phyloP scores from a whole-genome alignment of 2,329 filamentous ascomycete genomes.

The Eutypella sp. region DNA sequence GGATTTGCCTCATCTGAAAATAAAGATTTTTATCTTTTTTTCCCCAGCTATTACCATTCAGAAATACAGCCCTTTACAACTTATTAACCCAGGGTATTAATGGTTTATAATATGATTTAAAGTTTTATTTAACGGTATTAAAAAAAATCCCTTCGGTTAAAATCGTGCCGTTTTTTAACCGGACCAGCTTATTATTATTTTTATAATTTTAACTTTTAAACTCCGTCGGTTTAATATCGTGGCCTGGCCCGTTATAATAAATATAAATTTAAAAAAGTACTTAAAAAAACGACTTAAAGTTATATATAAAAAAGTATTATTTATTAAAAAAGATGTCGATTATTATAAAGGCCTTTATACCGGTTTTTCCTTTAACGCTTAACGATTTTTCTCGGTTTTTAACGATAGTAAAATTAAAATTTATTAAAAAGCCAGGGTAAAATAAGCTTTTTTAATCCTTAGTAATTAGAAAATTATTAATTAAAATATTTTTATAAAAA shows the following conservation, averaged over 20 bases:
- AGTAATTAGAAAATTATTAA: slow-evolving; percentile 34
- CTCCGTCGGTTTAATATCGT: slow-evolving; percentile 3
- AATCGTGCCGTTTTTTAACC: not conserved
- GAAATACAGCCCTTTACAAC: not conserved
- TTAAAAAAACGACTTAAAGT: slow-evolving; percentile 39
- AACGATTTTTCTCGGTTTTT: slow-evolving; percentile 22
- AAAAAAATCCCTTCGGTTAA: not conserved
- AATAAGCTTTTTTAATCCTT: slow-evolving; percentile 28
- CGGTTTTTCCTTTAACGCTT: slow-evolving; percentile 31
- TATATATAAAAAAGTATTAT: slow-evolving; percentile 34
- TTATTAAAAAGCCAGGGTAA: slow-evolving; percentile 28
- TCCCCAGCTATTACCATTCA: not conserved
- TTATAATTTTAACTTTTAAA: slow-evolving; percentile 1
- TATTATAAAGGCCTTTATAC: slow-evolving; percentile 34
- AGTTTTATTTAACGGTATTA: not conserved
- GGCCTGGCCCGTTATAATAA: slow-evolving; percentile 24
- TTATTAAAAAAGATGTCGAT: slow-evolving; percentile 32
- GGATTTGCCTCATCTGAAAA: not conserved
- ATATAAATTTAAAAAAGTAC: slow-evolving; percentile 33
- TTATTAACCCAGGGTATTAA: not conserved
- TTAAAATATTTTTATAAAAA: slow-evolving; percentile 35
- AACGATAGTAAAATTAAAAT: slow-evolving; percentile 26
- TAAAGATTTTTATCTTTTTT: not conserved
- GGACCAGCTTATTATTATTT: not conserved
- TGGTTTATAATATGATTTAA: not conserved